Evolutionary conservation across 2,329 filamentous ascomycete species (phyloP).

Genomic region (Aspergillus flavus): DNA sequence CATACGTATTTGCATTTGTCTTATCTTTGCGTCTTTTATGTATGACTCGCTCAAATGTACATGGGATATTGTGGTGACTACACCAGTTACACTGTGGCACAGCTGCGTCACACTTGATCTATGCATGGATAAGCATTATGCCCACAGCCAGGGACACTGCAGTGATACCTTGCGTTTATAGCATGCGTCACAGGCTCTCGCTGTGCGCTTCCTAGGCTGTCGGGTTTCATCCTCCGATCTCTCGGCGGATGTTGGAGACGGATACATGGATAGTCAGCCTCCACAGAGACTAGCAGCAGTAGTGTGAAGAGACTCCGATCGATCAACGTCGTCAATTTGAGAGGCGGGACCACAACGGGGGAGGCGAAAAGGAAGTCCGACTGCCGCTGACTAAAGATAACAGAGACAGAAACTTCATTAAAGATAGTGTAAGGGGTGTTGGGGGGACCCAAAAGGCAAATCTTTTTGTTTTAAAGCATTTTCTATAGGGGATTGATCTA

Average conservation of each 20-base stretch:
- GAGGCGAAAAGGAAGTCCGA: not conserved
- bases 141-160: not conserved
- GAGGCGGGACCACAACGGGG: not conserved
- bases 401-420: not conserved
- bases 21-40: constrained; percentile 32
- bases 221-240: constrained; percentile 25
- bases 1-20: constrained; percentile 26
- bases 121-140: constrained; percentile 3
- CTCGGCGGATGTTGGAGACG: constrained; percentile 16
- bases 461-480: not conserved
- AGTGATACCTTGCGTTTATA: constrained; percentile 51
- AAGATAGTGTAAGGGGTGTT: not conserved
- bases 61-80: constrained; percentile 50
- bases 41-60: constrained; percentile 47
- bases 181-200: constrained; percentile 53
- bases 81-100: constrained; percentile 55
- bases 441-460: not conserved
- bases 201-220: constrained; percentile 27
- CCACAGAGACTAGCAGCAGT: not conserved
- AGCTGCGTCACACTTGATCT: constrained; percentile 56
- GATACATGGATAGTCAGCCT: constrained; percentile 17
- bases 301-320: not conserved
- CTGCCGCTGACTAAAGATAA: constrained; percentile 13
- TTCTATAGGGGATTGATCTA: not conserved
- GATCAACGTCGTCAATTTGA: not conserved